These are phyloP conservation scores for Mucor piriformis DNA, from an alignment of 371 early-diverging fungal genomes.

Conservation along the genomic window DNA sequence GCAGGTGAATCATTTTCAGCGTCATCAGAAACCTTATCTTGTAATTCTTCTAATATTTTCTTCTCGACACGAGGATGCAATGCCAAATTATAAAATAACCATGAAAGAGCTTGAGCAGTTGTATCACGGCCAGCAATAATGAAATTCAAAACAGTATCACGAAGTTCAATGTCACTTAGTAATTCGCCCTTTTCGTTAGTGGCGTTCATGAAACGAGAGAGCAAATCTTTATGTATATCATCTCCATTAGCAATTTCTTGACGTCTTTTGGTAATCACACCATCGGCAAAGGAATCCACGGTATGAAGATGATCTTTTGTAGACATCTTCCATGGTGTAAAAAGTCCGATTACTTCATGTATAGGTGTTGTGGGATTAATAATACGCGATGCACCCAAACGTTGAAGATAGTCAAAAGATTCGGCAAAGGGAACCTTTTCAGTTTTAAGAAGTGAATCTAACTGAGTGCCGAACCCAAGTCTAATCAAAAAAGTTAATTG, in stretches of 20 bases:
- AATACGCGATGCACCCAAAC: constrained; percentile 25
- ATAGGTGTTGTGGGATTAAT: constrained; percentile 38
- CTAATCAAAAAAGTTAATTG: constrained; percentile 11
- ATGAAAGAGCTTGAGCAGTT: constrained; percentile 72
- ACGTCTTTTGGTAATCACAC: constrained; percentile 47
- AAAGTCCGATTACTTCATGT: constrained; percentile 30
- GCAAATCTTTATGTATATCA: constrained; percentile 33
- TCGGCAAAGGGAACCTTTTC: constrained; percentile 50
- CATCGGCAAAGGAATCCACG: constrained; percentile 49
- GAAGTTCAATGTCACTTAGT: constrained; percentile 45
- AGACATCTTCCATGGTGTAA: constrained; percentile 35
- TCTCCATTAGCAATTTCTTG: constrained; percentile 25
- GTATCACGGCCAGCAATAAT: constrained; percentile 70
- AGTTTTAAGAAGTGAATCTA: constrained; percentile 24
- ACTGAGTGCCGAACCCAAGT: constrained; percentile 45
- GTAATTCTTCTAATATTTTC: constrained; percentile 53
- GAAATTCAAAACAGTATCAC: constrained; percentile 56
- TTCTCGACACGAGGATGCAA: constrained; percentile 47
- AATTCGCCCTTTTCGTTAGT: constrained; percentile 40
- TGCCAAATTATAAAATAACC: constrained; percentile 61
- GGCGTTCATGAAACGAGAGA: constrained; percentile 40
- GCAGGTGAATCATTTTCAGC: constrained; percentile 35
- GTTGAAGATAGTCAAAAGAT: constrained; percentile 57
- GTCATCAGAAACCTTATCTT: constrained; percentile 31
- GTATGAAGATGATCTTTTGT: constrained; percentile 32